phyloP scores from a whole-genome alignment of 331 rosid genomes.

The Erythrophleum ivorense region DNA sequence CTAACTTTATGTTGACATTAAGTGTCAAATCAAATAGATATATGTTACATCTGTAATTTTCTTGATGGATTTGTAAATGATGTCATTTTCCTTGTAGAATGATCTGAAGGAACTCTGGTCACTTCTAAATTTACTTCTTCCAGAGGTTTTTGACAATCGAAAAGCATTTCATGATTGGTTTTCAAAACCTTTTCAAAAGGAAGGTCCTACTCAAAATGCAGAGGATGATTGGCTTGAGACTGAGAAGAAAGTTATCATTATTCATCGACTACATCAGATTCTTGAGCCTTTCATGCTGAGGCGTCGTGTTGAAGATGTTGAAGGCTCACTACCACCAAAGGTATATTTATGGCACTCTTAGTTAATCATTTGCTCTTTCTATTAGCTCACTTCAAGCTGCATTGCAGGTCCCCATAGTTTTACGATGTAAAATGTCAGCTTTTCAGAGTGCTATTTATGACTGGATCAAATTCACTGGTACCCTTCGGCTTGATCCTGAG shows the following conservation, averaged over 20 bases:
- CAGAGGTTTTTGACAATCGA: slow-evolving; percentile 95
- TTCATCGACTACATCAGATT: slow-evolving; percentile 99
- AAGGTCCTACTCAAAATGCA: slow-evolving; percentile 73
- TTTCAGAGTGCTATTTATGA: slow-evolving; percentile 94
- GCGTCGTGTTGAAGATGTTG: slow-evolving; percentile 99
- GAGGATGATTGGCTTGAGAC: slow-evolving; percentile 99
- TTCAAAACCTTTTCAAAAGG: slow-evolving; percentile 96
- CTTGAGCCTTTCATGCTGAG: slow-evolving; percentile 99
- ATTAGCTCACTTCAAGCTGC: slow-evolving; percentile 44
- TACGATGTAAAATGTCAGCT: slow-evolving; percentile 92
- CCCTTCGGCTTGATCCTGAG: slow-evolving; percentile 99
- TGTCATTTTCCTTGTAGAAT: slow-evolving; percentile 65
- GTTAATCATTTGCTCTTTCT: slow-evolving; percentile 28
- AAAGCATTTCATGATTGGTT: slow-evolving; percentile 99
- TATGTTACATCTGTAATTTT: slow-evolving; percentile 1
- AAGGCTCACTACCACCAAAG: slow-evolving; percentile 98
- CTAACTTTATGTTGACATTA: slow-evolving; percentile 2
- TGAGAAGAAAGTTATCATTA: slow-evolving; percentile 91
- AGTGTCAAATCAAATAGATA: slow-evolving; percentile 29
- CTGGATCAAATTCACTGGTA: slow-evolving; percentile 97
- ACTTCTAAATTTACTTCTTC: slow-evolving; percentile 96
- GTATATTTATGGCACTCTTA: slow-evolving; percentile 52
- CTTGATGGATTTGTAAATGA: slow-evolving; percentile 31
- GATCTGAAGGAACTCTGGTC: slow-evolving; percentile 99
- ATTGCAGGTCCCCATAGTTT: slow-evolving; percentile 85